phyloP scores from a whole-genome alignment of 108 stramenopile genomes.

The Licmophora abbreviata region DNA sequence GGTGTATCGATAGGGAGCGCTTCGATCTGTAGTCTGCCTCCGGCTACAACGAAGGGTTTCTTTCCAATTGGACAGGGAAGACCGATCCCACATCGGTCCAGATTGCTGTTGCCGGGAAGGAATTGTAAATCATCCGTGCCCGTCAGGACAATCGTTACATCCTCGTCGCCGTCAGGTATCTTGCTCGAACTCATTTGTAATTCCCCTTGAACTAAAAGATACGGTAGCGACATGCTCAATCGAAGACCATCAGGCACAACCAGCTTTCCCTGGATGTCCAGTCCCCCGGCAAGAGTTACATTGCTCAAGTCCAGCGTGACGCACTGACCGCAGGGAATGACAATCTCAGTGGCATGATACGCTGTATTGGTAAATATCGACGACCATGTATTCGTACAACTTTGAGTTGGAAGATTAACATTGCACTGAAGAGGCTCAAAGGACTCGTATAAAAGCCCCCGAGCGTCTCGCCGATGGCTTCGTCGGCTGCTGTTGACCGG shows the following conservation, averaged over 20 bases:
- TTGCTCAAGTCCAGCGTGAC: conserved; percentile 8
- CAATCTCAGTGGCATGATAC: too few species aligned
- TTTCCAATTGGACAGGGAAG: conserved; percentile 46
- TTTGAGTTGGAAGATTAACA: too few species aligned
- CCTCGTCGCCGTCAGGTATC: conserved; percentile 24
- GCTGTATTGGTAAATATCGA: too few species aligned
- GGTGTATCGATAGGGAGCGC: conserved; percentile 22
- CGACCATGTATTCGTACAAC: too few species aligned
- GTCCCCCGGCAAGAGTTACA: conserved; percentile 13
- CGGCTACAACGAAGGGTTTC: conserved; percentile 58
- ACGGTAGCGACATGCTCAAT: conserved; percentile 36
- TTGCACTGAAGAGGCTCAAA: too few species aligned
- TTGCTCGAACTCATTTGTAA: conserved; percentile 40
- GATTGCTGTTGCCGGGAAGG: conserved; percentile 24
- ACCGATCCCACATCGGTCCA: background rate
- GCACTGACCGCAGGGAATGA: conserved; percentile 25
- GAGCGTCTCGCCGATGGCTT: too few species aligned
- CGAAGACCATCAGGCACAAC: conserved; percentile 29
- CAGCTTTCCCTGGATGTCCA: conserved; percentile 48
- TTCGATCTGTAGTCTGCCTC: conserved; percentile 38
- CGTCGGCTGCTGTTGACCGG: too few species aligned
- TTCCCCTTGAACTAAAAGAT: conserved; percentile 61
- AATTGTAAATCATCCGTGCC: conserved; percentile 27
- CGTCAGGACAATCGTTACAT: conserved; percentile 38
- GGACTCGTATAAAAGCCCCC: too few species aligned